Base-by-base conservation (phyloP, 371 early-diverging fungal species). In the Apophysomyces elegans region DNA sequence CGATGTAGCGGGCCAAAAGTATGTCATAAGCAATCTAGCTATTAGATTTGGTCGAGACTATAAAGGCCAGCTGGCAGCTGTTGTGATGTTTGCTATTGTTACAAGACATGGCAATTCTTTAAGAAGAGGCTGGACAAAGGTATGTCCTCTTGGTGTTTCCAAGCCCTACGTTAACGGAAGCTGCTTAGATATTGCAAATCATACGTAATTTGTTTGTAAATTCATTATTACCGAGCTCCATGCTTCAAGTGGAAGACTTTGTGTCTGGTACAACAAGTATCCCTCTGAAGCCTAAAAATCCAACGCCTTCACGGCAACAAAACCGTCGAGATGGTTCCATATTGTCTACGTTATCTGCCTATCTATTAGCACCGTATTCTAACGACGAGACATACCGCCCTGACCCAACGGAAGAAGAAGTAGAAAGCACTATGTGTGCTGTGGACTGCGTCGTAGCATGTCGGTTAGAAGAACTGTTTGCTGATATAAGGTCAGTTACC, bases 41-140 rank as follows among this genome's bases (percentile, higher is more conserved):
- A 86, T 95, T 16, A 91, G 94, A 44, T 91, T 98, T 78, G 97
- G 97, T 58, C 84, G 90, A 59, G 91, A 93, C 66, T 93, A 92
- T 71, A 90, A 91, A 61, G 93, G 92, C 4, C 96, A 97, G 72
- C 76, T 95, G 35, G 96, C 95, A 0, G 87, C 95, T 35, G 92
- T 95, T 9, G 86, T 94, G 7, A 81, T 92, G 65, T 93, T 96
- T 74, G 87, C 88, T 16, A 79, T 95, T 13, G 91, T 88, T 2
- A 82, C 85, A 8, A 88, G 90, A 71, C 90, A 89, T 65, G 90
- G 94, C 5, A 90, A 90, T 47, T 72, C 86, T 13, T 69, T 95
- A 64, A 73, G 86, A 35, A 83, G 80, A 36, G 91, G 95, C 11
- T 97, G 98, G 96, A 76, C 74, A 18, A 82, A 83, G 75, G 80